Conservation (phyloP, 228 moss, liverwort and hornwort species). For the Sphagnum fallax region DNA sequence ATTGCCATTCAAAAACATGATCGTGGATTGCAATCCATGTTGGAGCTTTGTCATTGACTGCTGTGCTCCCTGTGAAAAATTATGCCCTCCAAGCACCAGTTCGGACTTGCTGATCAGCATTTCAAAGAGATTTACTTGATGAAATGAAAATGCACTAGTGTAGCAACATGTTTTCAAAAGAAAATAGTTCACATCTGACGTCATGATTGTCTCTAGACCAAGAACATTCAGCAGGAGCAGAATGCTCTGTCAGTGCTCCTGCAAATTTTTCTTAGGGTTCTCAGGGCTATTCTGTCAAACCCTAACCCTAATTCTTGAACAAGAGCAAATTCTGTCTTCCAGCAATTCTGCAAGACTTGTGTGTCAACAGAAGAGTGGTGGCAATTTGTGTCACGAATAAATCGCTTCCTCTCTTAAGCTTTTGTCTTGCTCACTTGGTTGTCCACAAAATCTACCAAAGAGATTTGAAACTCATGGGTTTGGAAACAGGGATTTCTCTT, state of each 20-base stretch:
- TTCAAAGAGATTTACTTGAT: neutral
- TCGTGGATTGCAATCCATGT: slow-evolving; percentile 13
- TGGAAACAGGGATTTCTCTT: neutral
- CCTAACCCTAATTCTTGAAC: too few species aligned
- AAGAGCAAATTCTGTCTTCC: too few species aligned
- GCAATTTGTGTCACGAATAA: too few species aligned
- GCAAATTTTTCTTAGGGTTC: too few species aligned
- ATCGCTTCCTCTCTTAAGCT: too few species aligned
- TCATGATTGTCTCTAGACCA: neutral
- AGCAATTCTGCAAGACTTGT: too few species aligned
- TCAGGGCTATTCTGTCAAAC: too few species aligned
- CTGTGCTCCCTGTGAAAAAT: slow-evolving; percentile 22
- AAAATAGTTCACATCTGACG: neutral
- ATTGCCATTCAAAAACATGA: slow-evolving; percentile 4
- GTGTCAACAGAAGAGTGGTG: too few species aligned
- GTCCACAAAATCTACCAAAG: neutral
- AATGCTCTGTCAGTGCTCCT: neutral
- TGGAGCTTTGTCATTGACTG: slow-evolving; percentile 22
- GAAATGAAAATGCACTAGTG: neutral
- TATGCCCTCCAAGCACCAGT: neutral
- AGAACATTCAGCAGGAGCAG: neutral
- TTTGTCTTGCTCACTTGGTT: too few species aligned
- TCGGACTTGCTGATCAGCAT: neutral
- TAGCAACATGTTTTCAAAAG: neutral
- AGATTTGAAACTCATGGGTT: neutral